Percentiles rank a stretch among this genome's conserved stretches.
phyloP scores from a whole-genome alignment of 169 alveolate genomes.

The Plasmodium knowlesi region DNA sequence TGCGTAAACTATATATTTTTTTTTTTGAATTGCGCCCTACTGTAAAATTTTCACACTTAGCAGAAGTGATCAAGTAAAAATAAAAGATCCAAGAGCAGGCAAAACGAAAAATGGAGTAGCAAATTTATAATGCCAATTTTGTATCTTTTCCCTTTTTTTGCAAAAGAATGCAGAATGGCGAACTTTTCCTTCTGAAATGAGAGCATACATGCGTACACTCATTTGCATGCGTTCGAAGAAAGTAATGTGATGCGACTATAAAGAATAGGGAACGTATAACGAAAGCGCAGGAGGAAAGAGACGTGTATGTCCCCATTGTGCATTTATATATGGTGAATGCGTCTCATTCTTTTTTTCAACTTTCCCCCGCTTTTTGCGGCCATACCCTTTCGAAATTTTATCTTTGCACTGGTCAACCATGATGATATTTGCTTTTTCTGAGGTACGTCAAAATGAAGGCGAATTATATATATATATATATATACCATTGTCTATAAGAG shows the following conservation, averaged over 20 bases:
- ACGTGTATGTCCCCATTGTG: background rate
- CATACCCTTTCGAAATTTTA: background rate
- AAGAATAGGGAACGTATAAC: background rate
- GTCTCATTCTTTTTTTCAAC: background rate
- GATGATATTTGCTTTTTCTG: background rate
- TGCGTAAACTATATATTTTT: slow-evolving; percentile 4
- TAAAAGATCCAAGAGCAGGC: background rate
- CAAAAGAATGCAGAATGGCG: background rate
- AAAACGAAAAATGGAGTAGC: background rate
- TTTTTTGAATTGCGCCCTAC: background rate
- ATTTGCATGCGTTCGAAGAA: background rate
- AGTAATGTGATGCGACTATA: background rate
- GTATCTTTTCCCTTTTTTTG: background rate
- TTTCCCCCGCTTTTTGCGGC: background rate
- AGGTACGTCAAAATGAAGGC: background rate
- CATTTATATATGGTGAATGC: background rate
- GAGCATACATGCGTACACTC: background rate
- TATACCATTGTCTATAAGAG: background rate
- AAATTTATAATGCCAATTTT: background rate
- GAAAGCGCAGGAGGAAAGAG: background rate
- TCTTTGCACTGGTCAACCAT: background rate
- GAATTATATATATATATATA: background rate
- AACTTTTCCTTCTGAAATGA: background rate
- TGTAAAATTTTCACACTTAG: background rate
- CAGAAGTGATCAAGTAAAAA: background rate